These are phyloP conservation scores for Fusarium circinatum DNA, from an alignment of 2,329 filamentous ascomycete species.

Conservation along the genomic window DNA sequence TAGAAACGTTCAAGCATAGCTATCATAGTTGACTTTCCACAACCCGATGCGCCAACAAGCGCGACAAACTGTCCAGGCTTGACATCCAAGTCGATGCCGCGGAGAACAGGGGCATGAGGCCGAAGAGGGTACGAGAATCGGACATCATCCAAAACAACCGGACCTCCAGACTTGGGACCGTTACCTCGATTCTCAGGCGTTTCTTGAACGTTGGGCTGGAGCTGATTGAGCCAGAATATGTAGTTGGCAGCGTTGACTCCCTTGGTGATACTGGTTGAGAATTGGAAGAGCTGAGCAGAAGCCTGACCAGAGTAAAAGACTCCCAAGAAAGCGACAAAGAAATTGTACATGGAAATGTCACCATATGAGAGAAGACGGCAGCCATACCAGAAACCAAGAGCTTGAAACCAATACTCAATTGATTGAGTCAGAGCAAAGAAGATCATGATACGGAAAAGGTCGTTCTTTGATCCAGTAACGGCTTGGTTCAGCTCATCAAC, in stretches of 20 bases:
- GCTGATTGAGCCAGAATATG: conserved; percentile 58
- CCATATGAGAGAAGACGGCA: conserved; percentile 51
- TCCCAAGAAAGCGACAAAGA: conserved; percentile 62
- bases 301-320: conserved; percentile 59
- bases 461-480: conserved; percentile 44
- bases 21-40: conserved; percentile 71
- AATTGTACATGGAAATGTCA: conserved; percentile 64
- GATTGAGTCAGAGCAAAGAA: conserved; percentile 52
- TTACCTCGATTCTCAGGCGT: conserved; percentile 53
- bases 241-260: conserved; percentile 61
- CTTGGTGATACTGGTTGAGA: conserved; percentile 64
- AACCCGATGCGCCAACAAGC: conserved; percentile 63
- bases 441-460: conserved; percentile 49
- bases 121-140: conserved; percentile 70
- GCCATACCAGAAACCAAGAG: conserved; percentile 56
- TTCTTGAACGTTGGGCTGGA: conserved; percentile 55
- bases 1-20: conserved; percentile 61
- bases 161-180: conserved; percentile 47
- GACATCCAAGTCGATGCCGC: conserved; percentile 52
- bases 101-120: conserved; percentile 53
- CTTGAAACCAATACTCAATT: conserved; percentile 53
- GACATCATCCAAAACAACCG: conserved; percentile 63
- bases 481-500: conserved; percentile 46
- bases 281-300: conserved; percentile 54
- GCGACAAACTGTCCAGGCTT: conserved; percentile 62